Conservation (phyloP, 805 yeast species). For the Metschnikowia dekortorum region DNA sequence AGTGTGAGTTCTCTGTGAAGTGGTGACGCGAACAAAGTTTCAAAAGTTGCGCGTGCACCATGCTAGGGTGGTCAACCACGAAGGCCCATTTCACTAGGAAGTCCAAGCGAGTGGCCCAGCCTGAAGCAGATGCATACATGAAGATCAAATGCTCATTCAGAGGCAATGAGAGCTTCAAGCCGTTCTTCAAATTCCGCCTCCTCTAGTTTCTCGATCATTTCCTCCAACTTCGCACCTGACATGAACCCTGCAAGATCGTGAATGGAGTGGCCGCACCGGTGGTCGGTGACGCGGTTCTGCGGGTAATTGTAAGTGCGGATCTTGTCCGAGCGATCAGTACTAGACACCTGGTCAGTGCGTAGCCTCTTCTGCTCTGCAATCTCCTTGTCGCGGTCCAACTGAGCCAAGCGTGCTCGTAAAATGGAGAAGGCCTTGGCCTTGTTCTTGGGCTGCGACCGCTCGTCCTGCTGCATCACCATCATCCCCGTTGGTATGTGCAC, state of each 20-base stretch:
- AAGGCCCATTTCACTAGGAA: too few species aligned
- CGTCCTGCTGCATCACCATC: conserved; percentile 87
- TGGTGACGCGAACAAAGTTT: background rate
- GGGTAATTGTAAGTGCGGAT: conserved; percentile 91
- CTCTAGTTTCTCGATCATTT: conserved; percentile 34
- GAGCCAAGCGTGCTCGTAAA: conserved; percentile 80
- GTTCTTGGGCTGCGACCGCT: conserved; percentile 89
- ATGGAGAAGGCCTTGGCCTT: conserved; percentile 88
- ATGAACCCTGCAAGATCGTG: conserved; percentile 58
- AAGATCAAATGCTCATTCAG: background rate
- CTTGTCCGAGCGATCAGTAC: conserved; percentile 89
- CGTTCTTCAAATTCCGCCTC: conserved; percentile 36
- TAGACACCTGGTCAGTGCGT: conserved; percentile 77
- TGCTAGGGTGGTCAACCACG: background rate
- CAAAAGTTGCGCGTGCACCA: background rate
- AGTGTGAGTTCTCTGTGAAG: background rate
- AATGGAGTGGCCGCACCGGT: conserved; percentile 76
- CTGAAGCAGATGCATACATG: background rate
- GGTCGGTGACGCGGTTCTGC: conserved; percentile 92
- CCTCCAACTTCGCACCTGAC: conserved; percentile 33
- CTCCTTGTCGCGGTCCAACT: conserved; percentile 61
- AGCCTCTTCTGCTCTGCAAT: conserved; percentile 60
- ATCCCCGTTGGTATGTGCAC: conserved; percentile 91
- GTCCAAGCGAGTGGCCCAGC: too few species aligned
- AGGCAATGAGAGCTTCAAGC: conserved; percentile 21